These are phyloP conservation scores for Lachnellula willkommii DNA, from an alignment of 2,329 filamentous ascomycete species.

Conservation along the genomic window DNA sequence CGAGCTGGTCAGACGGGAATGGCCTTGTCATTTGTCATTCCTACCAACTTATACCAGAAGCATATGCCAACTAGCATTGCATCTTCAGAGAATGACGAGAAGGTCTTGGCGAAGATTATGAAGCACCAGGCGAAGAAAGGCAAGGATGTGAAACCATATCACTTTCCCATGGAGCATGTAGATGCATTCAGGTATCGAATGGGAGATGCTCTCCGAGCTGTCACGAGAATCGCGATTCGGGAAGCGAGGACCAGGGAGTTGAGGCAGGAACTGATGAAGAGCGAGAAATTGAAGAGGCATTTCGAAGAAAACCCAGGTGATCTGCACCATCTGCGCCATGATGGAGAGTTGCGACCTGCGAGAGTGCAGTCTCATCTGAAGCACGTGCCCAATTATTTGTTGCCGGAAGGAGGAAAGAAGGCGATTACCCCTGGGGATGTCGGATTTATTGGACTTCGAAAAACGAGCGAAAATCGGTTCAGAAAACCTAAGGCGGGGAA, in stretches of 20 bases:
- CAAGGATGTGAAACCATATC: slow-evolving; percentile 81
- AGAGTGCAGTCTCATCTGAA: slow-evolving; percentile 84
- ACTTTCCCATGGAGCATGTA: slow-evolving; percentile 90
- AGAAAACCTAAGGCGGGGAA: slow-evolving; percentile 40
- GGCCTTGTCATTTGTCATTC: slow-evolving; percentile 91
- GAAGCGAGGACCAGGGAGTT: slow-evolving; percentile 87
- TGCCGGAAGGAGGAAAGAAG: slow-evolving; percentile 71
- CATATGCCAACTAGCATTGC: slow-evolving; percentile 79
- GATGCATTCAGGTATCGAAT: slow-evolving; percentile 93
- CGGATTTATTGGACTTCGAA: slow-evolving; percentile 69
- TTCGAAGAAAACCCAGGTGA: slow-evolving; percentile 97
- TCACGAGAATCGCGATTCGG: slow-evolving; percentile 83
- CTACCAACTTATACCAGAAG: slow-evolving; percentile 74
- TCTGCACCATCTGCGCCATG: slow-evolving; percentile 79
- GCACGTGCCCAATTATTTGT: slow-evolving; percentile 88
- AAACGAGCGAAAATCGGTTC: slow-evolving; percentile 43
- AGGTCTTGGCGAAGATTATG: slow-evolving; percentile 72
- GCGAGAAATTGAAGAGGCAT: slow-evolving; percentile 87
- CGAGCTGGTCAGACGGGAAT: slow-evolving; percentile 88
- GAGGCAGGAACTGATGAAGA: slow-evolving; percentile 83
- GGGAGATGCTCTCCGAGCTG: slow-evolving; percentile 82
- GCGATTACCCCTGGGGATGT: slow-evolving; percentile 60
- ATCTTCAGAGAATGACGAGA: slow-evolving; percentile 76
- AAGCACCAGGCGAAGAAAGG: slow-evolving; percentile 73
- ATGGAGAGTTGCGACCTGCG: slow-evolving; percentile 78